phyloP scores from a whole-genome alignment of 176 grass and related monocot species.

The sorghum (Sorghum bicolor) region Sorghum_bicolor_NCBIv3 NC_012878.2:38278501-38279000 shows the following conservation, averaged over 20 bases:
- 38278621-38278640: constrained; percentile 19
- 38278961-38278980: neutral
- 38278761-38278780: neutral
- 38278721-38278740: neutral
- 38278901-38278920: neutral
- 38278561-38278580: neutral
- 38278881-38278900: constrained; percentile 25
- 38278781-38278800: constrained; percentile 26
- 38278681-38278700: neutral
- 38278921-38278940: neutral
- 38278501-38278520: constrained; percentile 6
- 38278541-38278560: neutral
- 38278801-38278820: constrained; percentile 12
- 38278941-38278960: neutral
- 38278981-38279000: neutral
- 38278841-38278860: neutral
- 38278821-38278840: neutral
- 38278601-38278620: constrained; percentile 29
- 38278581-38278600: neutral
- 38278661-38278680: neutral
- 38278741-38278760: neutral
- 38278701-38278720: neutral
- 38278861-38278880: constrained; percentile 22
- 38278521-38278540: constrained; percentile 13
- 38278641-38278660: neutral